Base-by-base conservation (phyloP, 495 filamentous ascomycete genomes). In the Evernia prunastri region DNA sequence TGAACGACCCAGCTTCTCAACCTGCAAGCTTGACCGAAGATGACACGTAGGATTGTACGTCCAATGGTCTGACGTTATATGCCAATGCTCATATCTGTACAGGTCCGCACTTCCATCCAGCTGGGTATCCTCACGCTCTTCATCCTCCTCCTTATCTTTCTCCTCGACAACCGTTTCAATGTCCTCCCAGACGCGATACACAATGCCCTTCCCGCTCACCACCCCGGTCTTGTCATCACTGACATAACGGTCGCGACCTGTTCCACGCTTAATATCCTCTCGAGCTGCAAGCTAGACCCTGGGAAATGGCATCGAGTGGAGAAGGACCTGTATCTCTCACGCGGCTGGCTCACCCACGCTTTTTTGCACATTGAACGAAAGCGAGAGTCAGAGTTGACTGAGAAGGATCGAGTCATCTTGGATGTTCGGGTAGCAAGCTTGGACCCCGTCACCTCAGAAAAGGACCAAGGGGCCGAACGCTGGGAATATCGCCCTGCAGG, bases 231-330 rank as follows among this genome's bases (percentile, higher is more conserved):
- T 49, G 84, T 94, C 71, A 85, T 97, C 72, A 96, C 91, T 68
- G 94, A 98, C 78, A 84, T 97, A 67, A 89, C 86, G n/a, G 79
- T 96, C 63, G 83, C 81, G 10, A 86, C 81, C 56, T 97, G 95
- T 76, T 89, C 86, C 6, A 76, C 79, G 17, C 60, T 93, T 64
- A 92, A 92, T 72, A 72, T 87, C 45, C 86, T 97, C 61, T 88
- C 86, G 4, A 85, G 79, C 59, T 97, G 94, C 80, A 86, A 84
- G 66, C 82, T 96, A 61, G 86, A 92, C 72, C 73, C 84, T n/a
- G 76, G 82, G 51, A 71, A 79, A 63, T 98, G 94, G 94, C 83
- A 88, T 65, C 86, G 89, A 60, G 78, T 97, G 65, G 89, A 96
- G 62, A 98, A 97, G 77, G 92, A 98, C 71, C 82, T 98, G 1